Conservation (phyloP, 441 rosid species). For the Biscutella auriculata region DNA sequence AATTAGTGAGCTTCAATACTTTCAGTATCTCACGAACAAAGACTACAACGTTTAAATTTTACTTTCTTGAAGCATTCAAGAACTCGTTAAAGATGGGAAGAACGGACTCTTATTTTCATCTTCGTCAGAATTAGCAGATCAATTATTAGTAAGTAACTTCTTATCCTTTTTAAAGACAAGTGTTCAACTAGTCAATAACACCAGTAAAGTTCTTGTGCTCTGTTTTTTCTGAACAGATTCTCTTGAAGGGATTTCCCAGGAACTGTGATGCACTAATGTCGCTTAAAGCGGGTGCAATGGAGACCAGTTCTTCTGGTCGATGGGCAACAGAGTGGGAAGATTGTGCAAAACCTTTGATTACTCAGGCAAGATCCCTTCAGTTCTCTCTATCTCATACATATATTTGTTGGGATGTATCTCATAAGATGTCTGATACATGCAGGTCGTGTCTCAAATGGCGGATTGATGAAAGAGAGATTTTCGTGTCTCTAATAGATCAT, state of each 20-base stretch:
- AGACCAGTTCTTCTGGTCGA: slow-evolving; percentile 58
- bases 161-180: background rate
- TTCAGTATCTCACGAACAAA: background rate
- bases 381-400: background rate
- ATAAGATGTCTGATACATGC: slow-evolving; percentile 8
- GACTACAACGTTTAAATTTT: background rate
- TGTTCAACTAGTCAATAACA: background rate
- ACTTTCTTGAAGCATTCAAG: slow-evolving; percentile 53
- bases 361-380: slow-evolving; percentile 38
- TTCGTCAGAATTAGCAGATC: slow-evolving; percentile 81
- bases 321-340: slow-evolving; percentile 93
- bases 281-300: slow-evolving; percentile 56
- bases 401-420: background rate
- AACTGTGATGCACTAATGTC: slow-evolving; percentile 45
- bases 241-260: slow-evolving; percentile 77
- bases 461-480: background rate
- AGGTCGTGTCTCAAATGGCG: slow-evolving; percentile 16
- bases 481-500: too few relatives aligned
- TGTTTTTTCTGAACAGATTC: slow-evolving; percentile 37
- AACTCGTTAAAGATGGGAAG: slow-evolving; percentile 65
- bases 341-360: slow-evolving; percentile 67
- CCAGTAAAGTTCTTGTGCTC: background rate
- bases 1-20: background rate
- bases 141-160: slow-evolving; percentile 50
- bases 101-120: slow-evolving; percentile 93